Evolutionary conservation across 1,139 yeast genomes (phyloP).

Genomic region (Sugiyamaella xylanicola): DNA sequence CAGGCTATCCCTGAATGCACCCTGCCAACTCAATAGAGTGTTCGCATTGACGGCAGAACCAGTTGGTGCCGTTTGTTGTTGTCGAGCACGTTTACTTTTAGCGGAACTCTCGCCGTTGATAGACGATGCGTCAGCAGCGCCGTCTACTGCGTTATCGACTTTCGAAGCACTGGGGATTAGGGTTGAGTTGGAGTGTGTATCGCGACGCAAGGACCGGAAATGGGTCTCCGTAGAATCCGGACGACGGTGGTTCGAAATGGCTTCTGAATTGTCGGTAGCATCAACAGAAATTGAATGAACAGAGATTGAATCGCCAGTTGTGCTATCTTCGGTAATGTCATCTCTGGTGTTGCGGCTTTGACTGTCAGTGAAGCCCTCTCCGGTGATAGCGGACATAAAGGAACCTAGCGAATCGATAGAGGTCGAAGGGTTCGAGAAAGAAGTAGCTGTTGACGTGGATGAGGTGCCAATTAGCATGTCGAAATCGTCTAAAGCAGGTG

Average conservation of each 20-base stretch:
- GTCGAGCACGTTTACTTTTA: not conserved
- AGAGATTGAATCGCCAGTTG: not conserved
- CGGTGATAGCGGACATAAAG: not conserved
- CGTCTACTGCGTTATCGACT: conserved; percentile 5
- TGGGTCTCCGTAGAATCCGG: conserved; percentile 7
- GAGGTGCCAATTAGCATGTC: conserved; percentile 4
- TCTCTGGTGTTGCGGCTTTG: no score
- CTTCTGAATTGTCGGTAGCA: not conserved
- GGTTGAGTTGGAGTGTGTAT: conserved; percentile 9
- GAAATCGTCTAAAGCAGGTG: not conserved
- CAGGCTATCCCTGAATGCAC: conserved; percentile 19
- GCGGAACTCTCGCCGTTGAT: not conserved
- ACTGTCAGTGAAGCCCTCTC: no score
- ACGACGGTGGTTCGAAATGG: not conserved
- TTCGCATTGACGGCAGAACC: conserved; percentile 1
- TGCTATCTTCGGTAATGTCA: no score
- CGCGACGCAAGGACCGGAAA: not conserved
- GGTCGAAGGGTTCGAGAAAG: not conserved
- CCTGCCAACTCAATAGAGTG: conserved; percentile 10
- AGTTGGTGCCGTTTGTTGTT: conserved; percentile 9
- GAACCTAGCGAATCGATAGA: not conserved
- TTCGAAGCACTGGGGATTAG: conserved; percentile 1
- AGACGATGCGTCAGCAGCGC: conserved; percentile 4
- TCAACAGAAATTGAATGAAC: not conserved
- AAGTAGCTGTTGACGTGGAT: not conserved